Percentiles rank a stretch among this genome's conserved stretches.
Evolutionary conservation across 176 grass and related monocot species (phyloP).

Genomic region (Canna indica): DNA sequence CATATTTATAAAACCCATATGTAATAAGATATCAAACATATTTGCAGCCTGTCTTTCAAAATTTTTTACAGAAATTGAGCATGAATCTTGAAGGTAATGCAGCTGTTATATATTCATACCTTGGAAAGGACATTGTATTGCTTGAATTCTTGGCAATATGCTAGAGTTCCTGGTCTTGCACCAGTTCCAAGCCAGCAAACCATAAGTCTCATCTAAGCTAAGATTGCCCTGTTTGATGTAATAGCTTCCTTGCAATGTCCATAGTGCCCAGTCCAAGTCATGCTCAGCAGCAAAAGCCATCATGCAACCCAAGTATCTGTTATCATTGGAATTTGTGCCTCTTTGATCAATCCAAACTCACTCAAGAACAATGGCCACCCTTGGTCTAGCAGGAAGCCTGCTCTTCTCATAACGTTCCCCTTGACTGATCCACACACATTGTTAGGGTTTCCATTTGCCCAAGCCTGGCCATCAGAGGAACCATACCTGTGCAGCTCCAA

Average conservation of each 20-base stretch:
- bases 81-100: not conserved
- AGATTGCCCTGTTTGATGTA: slow-evolving; percentile 3
- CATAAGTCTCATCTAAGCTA: slow-evolving; percentile 11
- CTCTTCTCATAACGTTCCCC: slow-evolving; percentile 8
- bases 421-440: not conserved
- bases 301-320: slow-evolving; percentile 12
- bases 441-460: slow-evolving; percentile 4
- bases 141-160: slow-evolving; percentile 4
- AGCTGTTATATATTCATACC: not conserved
- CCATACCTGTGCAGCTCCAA: slow-evolving; percentile 14
- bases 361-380: slow-evolving; percentile 16
- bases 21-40: too few species aligned
- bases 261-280: slow-evolving; percentile 10
- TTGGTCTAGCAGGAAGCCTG: slow-evolving; percentile 12
- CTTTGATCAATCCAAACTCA: slow-evolving; percentile 13
- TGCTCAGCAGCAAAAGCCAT: slow-evolving; percentile 3
- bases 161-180: not conserved
- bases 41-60: too few species aligned
- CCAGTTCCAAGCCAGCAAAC: slow-evolving; percentile 14
- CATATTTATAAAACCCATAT: too few species aligned
- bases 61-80: not conserved
- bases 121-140: slow-evolving; percentile 5
- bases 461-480: slow-evolving; percentile 6
- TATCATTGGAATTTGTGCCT: slow-evolving; percentile 8
- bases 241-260: slow-evolving; percentile 9